Conservation (phyloP, 257 asterid genomes). For the Capsicum rhomboideum region DNA sequence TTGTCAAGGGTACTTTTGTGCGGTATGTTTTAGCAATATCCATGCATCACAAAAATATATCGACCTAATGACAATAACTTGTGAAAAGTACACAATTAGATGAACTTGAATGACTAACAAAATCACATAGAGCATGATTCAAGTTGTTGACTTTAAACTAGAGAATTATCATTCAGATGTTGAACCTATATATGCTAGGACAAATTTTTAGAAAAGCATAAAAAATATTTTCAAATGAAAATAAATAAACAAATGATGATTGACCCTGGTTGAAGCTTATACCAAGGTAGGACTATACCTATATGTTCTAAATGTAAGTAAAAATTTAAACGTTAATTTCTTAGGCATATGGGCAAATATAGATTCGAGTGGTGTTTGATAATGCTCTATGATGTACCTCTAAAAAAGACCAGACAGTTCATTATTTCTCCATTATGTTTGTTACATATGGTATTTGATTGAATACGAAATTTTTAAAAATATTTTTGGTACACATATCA, state of each 20-base stretch:
- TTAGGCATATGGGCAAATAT: background rate
- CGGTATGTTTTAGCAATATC: background rate
- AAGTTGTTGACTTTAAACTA: conserved; percentile 19
- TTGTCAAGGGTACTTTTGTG: background rate
- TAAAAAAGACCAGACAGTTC: background rate
- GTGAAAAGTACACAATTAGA: background rate
- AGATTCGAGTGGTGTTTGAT: background rate
- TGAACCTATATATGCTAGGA: conserved; percentile 2
- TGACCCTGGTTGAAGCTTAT: background rate
- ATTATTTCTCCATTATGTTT: background rate
- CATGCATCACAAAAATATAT: background rate
- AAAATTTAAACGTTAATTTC: background rate
- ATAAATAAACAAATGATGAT: background rate
- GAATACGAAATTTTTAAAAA: background rate
- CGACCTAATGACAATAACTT: background rate
- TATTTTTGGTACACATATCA: background rate
- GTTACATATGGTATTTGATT: background rate
- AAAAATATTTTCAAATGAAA: background rate
- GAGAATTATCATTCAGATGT: background rate
- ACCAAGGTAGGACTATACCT: background rate
- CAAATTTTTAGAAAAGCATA: background rate
- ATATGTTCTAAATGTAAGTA: background rate
- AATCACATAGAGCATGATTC: background rate
- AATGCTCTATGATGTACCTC: background rate
- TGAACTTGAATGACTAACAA: background rate